Conservation (phyloP, 2,329 filamentous ascomycete genomes). For the Cladorrhinum sp. region DNA sequence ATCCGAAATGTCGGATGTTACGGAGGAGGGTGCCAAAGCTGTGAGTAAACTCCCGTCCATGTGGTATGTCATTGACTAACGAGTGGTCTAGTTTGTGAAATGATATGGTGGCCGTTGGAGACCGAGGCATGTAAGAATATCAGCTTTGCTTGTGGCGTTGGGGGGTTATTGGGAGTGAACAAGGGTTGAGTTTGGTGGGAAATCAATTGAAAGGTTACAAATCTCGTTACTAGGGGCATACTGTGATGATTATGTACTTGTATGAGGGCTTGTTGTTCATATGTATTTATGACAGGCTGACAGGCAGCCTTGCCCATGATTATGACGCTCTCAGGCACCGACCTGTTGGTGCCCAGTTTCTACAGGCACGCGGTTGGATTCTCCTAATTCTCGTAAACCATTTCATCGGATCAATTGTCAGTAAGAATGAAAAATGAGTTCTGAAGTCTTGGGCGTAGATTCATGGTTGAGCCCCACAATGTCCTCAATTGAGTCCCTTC, state of each 20-base stretch:
- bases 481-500: background rate
- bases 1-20: constrained; percentile 63
- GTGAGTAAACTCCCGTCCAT: constrained; percentile 33
- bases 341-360: background rate
- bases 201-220: too few relatives aligned
- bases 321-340: background rate
- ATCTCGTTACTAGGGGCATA: too few relatives aligned
- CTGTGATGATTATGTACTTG: background rate
- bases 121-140: background rate
- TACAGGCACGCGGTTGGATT: background rate
- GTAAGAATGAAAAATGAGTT: background rate
- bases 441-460: background rate
- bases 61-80: constrained; percentile 8
- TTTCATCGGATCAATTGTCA: too few relatives aligned
- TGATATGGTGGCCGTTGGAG: background rate
- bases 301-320: background rate
- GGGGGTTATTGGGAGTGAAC: background rate
- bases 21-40: constrained; percentile 67
- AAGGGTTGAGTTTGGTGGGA: too few relatives aligned
- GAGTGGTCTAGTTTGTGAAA: constrained; percentile 11
- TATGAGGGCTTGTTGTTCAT: too few relatives aligned
- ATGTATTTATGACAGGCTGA: background rate
- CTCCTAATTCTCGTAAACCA: too few relatives aligned
- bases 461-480: background rate
- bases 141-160: background rate